A percentile compares a stretch with the other conserved stretches of the same genome.
Conservation (phyloP, 805 yeast genomes). For the Jamesozyma hellenica region DNA sequence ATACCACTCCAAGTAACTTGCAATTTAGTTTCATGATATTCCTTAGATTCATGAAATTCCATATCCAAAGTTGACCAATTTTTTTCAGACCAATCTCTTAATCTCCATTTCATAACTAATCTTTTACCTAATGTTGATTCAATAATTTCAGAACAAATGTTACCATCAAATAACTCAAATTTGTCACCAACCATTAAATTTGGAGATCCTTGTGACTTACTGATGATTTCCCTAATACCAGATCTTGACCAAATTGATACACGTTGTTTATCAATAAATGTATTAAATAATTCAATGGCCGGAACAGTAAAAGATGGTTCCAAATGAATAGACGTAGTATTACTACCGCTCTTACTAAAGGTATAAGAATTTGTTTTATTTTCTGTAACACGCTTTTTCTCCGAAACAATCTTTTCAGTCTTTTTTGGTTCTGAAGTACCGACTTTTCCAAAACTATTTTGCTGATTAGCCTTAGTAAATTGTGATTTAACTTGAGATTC, state of each 20-base stretch:
- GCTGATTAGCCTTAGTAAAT: constrained; percentile 44
- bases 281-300: constrained; percentile 72
- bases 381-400: neutral
- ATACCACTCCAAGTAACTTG: constrained; percentile 75
- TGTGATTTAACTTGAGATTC: constrained; percentile 51
- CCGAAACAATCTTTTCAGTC: neutral
- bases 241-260: constrained; percentile 90
- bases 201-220: constrained; percentile 44
- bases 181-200: constrained; percentile 41
- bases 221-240: constrained; percentile 19
- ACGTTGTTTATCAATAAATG: constrained; percentile 66
- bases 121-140: constrained; percentile 37
- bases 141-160: constrained; percentile 60
- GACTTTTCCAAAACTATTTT: constrained; percentile 19
- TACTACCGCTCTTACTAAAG: constrained; percentile 26
- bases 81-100: constrained; percentile 79
- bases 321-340: constrained; percentile 69
- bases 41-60: constrained; percentile 51
- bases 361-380: neutral
- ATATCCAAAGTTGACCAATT: constrained; percentile 65
- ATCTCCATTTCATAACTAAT: constrained; percentile 76
- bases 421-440: constrained; percentile 4
- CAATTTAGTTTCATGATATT: constrained; percentile 74
- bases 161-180: constrained; percentile 78
- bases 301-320: constrained; percentile 78